Evolutionary conservation across 2,329 filamentous ascomycete genomes (phyloP).

Genomic region (Colletotrichum abscissum): DNA sequence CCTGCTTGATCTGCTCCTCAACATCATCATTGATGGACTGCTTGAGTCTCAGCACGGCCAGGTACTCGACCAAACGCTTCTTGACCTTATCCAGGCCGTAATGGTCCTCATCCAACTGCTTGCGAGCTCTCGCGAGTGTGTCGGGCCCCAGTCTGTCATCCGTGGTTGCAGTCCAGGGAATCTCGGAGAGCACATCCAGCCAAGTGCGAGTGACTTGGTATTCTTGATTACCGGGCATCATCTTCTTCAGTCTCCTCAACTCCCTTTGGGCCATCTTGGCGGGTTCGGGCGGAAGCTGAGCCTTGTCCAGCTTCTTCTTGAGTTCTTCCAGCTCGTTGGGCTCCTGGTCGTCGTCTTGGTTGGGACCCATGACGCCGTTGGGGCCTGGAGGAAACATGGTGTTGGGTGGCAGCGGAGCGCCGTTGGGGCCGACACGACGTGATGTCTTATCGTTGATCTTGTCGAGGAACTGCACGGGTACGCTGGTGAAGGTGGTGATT

Average conservation of each 20-base stretch:
- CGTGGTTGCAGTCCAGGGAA: conserved; percentile 89
- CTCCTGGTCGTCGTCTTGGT: conserved; percentile 78
- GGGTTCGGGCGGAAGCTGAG: conserved; percentile 84
- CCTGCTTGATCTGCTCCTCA: conserved; percentile 79
- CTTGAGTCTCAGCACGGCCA: conserved; percentile 96
- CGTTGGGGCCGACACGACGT: conserved; percentile 30
- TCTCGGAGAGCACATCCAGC: conserved; percentile 91
- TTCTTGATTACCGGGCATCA: conserved; percentile 95
- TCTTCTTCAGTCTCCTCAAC: conserved; percentile 88
- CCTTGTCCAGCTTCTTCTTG: conserved; percentile 85
- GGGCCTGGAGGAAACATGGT: conserved; percentile 37
- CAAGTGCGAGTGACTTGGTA: conserved; percentile 95
- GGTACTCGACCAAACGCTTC: conserved; percentile 93
- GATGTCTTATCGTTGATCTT: conserved; percentile 53
- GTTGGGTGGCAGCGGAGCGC: conserved; percentile 32
- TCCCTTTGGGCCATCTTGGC: conserved; percentile 92
- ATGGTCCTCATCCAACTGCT: conserved; percentile 95
- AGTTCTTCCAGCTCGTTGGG: conserved; percentile 91
- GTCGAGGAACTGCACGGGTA: conserved; percentile 70
- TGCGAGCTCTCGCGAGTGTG: conserved; percentile 81
- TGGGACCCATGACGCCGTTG: conserved; percentile 51
- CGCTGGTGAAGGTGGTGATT: conserved; percentile 80
- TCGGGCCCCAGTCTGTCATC: conserved; percentile 87
- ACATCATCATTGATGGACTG: conserved; percentile 88
- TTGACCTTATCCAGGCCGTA: conserved; percentile 98